Percentiles rank a stretch among this genome's conserved stretches.
Conservation (phyloP, 129 eudicot genomes). For the Mikania micrantha region DNA sequence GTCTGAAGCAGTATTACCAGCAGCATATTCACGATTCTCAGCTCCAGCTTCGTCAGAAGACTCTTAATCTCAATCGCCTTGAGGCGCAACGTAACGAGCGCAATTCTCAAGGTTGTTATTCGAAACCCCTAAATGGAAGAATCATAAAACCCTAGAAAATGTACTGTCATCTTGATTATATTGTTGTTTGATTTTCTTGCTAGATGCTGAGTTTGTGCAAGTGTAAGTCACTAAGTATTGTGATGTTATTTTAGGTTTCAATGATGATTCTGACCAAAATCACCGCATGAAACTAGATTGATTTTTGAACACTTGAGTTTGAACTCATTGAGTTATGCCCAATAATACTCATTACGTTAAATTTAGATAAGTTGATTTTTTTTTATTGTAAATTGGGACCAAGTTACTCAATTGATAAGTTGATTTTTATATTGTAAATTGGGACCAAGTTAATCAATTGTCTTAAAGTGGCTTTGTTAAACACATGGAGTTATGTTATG, state of each 20-base stretch:
- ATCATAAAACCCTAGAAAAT: conserved; percentile 15
- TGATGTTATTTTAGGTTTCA: no score
- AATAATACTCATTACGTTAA: no score
- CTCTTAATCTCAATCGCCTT: conserved; percentile 70
- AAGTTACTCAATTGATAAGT: neutral
- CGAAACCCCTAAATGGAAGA: neutral
- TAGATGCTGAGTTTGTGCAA: no score
- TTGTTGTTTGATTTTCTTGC: no score
- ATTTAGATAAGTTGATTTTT: neutral
- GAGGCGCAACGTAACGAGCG: conserved; percentile 89
- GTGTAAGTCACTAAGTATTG: no score
- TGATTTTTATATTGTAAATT: no score
- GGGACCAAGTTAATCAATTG: no score
- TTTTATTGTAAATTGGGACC: neutral
- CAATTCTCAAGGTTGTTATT: conserved; percentile 57
- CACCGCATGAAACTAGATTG: neutral
- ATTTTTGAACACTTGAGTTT: neutral
- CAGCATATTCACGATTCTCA: conserved; percentile 76
- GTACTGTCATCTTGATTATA: no score
- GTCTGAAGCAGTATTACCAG: conserved; percentile 64
- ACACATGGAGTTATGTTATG: neutral
- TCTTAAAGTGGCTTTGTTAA: no score
- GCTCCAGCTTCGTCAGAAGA: conserved; percentile 57
- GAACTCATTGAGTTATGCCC: no score
- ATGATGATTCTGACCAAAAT: neutral